Conservation (phyloP, 2,329 filamentous ascomycete species). For the Paradendryphiella salina region DNA sequence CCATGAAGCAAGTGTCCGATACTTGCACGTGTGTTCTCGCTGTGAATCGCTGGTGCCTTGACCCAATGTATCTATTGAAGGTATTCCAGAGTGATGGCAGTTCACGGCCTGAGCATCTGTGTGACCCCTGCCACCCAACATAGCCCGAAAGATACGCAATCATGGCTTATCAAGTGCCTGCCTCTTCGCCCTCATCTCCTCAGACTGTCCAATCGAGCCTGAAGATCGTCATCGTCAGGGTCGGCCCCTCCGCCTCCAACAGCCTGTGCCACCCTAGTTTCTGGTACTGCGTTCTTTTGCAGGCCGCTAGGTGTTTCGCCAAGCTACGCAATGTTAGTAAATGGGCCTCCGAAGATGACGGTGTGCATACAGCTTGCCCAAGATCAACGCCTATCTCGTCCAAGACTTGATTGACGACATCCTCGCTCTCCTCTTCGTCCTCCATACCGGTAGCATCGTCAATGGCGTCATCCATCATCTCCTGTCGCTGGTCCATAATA, state of each 20-base stretch:
- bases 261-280: slow-evolving; percentile 82
- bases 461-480: slow-evolving; percentile 99
- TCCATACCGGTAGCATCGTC: slow-evolving; percentile 92
- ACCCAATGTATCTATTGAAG: background rate
- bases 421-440: slow-evolving; percentile 93
- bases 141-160: background rate
- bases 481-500: slow-evolving; percentile 97
- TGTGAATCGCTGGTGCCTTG: background rate
- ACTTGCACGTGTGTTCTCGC: background rate
- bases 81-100: background rate
- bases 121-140: background rate
- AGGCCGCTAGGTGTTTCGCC: slow-evolving; percentile 88
- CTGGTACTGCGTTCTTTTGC: slow-evolving; percentile 71
- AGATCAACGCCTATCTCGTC: slow-evolving; percentile 97
- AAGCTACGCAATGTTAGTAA: slow-evolving; percentile 61
- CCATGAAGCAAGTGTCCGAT: background rate
- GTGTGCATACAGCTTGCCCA: slow-evolving; percentile 73
- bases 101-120: background rate
- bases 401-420: slow-evolving; percentile 93
- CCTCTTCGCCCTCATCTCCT: slow-evolving; percentile 52
- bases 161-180: slow-evolving; percentile 3
- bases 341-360: background rate
- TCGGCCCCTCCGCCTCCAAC: slow-evolving; percentile 66
- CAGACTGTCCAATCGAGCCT: slow-evolving; percentile 88
- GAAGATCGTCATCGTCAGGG: slow-evolving; percentile 93